Base-by-base conservation (phyloP, 2,329 filamentous ascomycete genomes). In the Zymoseptoria ardabiliae region DNA sequence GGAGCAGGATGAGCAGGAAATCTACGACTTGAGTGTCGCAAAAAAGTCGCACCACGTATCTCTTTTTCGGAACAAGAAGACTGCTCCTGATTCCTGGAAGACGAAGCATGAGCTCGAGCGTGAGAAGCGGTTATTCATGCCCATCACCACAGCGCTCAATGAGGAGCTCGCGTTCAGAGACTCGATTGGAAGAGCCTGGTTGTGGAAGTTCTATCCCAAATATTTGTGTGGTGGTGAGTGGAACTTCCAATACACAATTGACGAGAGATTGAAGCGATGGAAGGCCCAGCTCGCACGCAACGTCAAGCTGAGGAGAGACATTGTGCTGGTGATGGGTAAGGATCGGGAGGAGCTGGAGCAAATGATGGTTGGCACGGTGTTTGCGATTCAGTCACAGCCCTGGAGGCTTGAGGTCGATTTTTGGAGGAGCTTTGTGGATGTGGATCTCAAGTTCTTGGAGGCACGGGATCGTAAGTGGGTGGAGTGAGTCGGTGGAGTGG, bases 341-440 rank as follows among this genome's bases (percentile, higher is more conserved):
- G 72, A 78, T 61, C 70, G 74, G 64, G 65, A 69, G n/a, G 77
- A 80, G 28, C 63, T 77, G 61, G 66, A 74, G 58, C 69, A 69
- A 58, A 68, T 77, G 59, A 73, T 70, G 3, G 73, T 71, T 19
- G 76, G 73, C 0, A 74, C 74, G 0, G 75, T 75, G 20, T 81
- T 76, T 70, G 73, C 73, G n/a, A 66, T 81, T 19, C 77, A 79
- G 70, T 80, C 75, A 7, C 73, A 74, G 64, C 78, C 79, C 13
- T 81, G 78, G 78, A 70, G 76, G 57, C 63, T 76, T 59, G 80
- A 82, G 73, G 70, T 81, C 49, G 79, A 82, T 69, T 72, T 80
- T 51, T 80, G 77, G 78, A 76, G 75, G 69, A 81, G 78, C 61
- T 81, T 81, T 70, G 69, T 81, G 6, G 77, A 79, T 66, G 77